Evolutionary conservation across 192 early-diverging fungal genomes (phyloP).

Genomic region (Gamsiella multidivaricata): DNA sequence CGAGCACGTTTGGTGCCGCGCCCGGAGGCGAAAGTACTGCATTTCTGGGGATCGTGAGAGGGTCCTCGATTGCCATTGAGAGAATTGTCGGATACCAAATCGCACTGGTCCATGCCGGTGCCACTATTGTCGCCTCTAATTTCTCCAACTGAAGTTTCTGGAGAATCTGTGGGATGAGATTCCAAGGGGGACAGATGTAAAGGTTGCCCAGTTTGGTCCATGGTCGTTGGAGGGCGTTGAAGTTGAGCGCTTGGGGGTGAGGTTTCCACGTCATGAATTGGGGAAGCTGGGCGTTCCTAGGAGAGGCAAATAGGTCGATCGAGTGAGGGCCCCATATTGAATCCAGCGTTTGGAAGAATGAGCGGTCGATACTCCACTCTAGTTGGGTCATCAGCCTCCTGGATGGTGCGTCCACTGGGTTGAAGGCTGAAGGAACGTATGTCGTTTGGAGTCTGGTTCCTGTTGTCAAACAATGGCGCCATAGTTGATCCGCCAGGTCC

Average conservation of each 20-base stretch:
- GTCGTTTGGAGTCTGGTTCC: constrained; percentile 26
- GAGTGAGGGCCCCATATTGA: constrained; percentile 23
- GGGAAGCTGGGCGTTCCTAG: constrained; percentile 23
- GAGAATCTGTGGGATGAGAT: constrained; percentile 21
- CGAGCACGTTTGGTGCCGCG: not conserved
- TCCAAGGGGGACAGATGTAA: constrained; percentile 45
- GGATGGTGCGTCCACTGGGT: constrained; percentile 40
- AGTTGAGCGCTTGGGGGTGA: constrained; percentile 15
- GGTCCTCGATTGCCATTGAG: constrained; percentile 9
- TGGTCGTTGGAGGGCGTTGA: constrained; percentile 24
- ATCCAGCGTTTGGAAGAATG: constrained; percentile 14
- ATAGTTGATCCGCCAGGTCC: constrained; percentile 1
- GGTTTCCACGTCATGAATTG: constrained; percentile 34
- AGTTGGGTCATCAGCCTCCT: constrained; percentile 12
- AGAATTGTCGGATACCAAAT: constrained; percentile 31
- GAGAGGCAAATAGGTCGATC: constrained; percentile 37
- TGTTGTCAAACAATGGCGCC: constrained; percentile 13
- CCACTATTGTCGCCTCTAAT: constrained; percentile 25
- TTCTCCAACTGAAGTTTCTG: constrained; percentile 7
- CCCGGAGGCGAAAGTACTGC: constrained; percentile 7
- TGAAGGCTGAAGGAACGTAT: constrained; percentile 38
- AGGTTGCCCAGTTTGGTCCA: constrained; percentile 21
- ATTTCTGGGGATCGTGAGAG: constrained; percentile 5
- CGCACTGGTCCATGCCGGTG: constrained; percentile 25
- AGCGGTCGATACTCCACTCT: constrained; percentile 18